These are phyloP conservation scores for Nymphaea thermarum DNA, from an alignment of 164 flowering plant species.

Conservation along the genomic window DNA sequence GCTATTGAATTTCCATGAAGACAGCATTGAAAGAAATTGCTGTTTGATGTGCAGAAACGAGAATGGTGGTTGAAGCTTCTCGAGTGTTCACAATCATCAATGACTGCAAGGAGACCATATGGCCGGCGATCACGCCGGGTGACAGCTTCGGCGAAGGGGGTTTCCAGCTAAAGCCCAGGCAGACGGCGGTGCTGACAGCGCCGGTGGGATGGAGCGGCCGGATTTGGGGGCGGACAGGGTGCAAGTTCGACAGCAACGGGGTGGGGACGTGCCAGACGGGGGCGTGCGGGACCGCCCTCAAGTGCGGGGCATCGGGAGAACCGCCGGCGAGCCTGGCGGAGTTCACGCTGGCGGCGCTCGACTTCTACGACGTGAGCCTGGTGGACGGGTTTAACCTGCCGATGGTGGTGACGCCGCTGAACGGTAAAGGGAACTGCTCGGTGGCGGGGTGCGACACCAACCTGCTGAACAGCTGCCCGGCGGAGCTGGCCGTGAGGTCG, in stretches of 20 bases:
- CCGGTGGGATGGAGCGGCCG: constrained; percentile 82
- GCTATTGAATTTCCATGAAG: not conserved
- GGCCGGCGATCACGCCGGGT: constrained; percentile 80
- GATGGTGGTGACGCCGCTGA: constrained; percentile 36
- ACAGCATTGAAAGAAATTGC: not conserved
- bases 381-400: constrained; percentile 92
- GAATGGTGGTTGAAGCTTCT: constrained; percentile 18
- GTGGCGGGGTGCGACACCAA: constrained; percentile 67
- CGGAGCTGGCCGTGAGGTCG: constrained; percentile 45
- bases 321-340: constrained; percentile 85
- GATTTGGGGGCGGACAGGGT: constrained; percentile 93
- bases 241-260: constrained; percentile 61
- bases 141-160: constrained; percentile 62
- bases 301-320: constrained; percentile 59
- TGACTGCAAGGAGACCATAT: constrained; percentile 64
- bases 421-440: constrained; percentile 68
- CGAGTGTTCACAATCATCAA: constrained; percentile 70
- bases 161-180: constrained; percentile 42
- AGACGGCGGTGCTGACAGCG: constrained; percentile 45
- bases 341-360: constrained; percentile 51
- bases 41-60: not conserved
- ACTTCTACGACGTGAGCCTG: constrained; percentile 90
- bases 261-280: constrained; percentile 70
- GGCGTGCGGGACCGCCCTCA: constrained; percentile 47
- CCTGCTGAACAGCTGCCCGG: constrained; percentile 47